phyloP scores from a whole-genome alignment of 1,284 basidiomycete genomes.

The Athelia sp. region DNA sequence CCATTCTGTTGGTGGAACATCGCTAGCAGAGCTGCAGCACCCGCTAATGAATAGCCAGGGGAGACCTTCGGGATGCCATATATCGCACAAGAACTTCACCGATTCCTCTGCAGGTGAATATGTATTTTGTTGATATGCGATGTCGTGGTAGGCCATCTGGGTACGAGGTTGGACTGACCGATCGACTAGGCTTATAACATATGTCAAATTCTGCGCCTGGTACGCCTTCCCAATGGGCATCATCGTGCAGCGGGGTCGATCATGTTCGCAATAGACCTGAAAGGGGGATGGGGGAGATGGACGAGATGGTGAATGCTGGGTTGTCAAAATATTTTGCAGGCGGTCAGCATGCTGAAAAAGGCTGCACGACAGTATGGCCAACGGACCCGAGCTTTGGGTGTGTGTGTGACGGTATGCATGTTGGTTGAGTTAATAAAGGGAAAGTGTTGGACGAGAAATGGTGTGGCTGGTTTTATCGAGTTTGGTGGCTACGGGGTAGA shows the following conservation, averaged over 20 bases:
- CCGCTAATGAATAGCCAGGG: conserved; percentile 50
- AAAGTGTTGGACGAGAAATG: conserved; percentile 15
- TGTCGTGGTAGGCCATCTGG: conserved; percentile 5
- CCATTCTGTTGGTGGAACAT: too few relatives aligned
- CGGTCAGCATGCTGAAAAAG: conserved; percentile 38
- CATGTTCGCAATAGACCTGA: conserved; percentile 30
- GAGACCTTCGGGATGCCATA: conserved; percentile 71
- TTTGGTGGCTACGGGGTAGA: conserved; percentile 16
- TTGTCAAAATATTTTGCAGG: conserved; percentile 50
- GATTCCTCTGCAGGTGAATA: conserved; percentile 56
- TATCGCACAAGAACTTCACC: conserved; percentile 65
- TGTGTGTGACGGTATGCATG: conserved; percentile 57
- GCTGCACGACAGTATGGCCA: conserved; percentile 51
- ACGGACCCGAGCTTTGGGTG: conserved; percentile 56
- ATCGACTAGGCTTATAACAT: conserved; percentile 58
- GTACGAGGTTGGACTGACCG: conserved; percentile 42
- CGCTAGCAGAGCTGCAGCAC: conserved; percentile 5
- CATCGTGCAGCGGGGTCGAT: conserved; percentile 27
- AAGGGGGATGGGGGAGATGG: conserved; percentile 35
- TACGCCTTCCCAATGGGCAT: conserved; percentile 27
- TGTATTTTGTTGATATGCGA: conserved; percentile 15
- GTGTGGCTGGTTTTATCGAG: background rate
- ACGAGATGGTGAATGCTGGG: conserved; percentile 50
- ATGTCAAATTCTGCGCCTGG: conserved; percentile 52
- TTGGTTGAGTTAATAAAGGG: conserved; percentile 18